phyloP scores from a whole-genome alignment of 2,329 filamentous ascomycete genomes.

The Ceratocystis harringtonii region DNA sequence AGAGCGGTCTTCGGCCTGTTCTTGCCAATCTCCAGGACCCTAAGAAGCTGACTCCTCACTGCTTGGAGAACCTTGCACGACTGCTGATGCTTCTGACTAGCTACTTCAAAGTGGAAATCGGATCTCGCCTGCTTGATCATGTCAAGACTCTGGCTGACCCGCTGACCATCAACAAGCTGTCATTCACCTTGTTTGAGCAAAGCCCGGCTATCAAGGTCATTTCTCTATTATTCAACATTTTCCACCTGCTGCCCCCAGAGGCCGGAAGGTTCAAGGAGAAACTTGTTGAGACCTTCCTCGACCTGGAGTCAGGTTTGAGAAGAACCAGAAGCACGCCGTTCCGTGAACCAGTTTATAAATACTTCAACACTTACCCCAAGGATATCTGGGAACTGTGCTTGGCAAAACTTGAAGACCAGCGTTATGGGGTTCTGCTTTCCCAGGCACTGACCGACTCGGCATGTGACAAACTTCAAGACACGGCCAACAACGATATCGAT shows the following conservation, averaged over 20 bases:
- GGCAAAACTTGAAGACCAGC: conserved; percentile 66
- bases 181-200: conserved; percentile 89
- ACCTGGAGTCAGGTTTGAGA: conserved; percentile 70
- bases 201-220: conserved; percentile 88
- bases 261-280: conserved; percentile 84
- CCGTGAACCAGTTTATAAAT: conserved; percentile 76
- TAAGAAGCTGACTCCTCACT: conserved; percentile 73
- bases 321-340: conserved; percentile 86
- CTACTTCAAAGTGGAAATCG: conserved; percentile 99
- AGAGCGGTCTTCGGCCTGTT: conserved; percentile 88
- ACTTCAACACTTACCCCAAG: conserved; percentile 80
- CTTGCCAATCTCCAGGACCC: conserved; percentile 91
- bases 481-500: conserved; percentile 58
- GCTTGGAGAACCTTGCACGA: conserved; percentile 78
- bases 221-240: conserved; percentile 88
- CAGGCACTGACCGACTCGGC: conserved; percentile 67
- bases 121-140: conserved; percentile 80
- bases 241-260: conserved; percentile 82
- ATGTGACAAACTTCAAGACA: conserved; percentile 59
- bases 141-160: conserved; percentile 81
- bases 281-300: conserved; percentile 77
- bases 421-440: conserved; percentile 79
- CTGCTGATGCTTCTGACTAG: conserved; percentile 84
- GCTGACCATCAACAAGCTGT: conserved; percentile 67
- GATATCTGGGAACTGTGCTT: conserved; percentile 73